Conservation (phyloP, 805 yeast genomes). For the Clavispora vitiphila region DNA sequence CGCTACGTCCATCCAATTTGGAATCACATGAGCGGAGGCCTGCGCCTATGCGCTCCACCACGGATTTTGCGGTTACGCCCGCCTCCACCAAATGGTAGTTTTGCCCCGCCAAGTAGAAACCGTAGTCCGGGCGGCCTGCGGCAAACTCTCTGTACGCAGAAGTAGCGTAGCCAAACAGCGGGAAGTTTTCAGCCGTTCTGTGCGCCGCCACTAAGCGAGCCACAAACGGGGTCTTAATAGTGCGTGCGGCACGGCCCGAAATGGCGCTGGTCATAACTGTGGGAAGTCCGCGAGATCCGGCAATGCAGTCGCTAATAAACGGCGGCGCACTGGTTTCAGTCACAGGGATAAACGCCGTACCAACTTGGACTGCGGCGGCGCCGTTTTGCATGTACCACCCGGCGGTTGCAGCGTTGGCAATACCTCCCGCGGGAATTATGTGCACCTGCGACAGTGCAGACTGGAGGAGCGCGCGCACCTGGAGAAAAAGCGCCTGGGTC, state of each 20-base stretch:
- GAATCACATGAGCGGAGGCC: too few species aligned
- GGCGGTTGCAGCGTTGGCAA: conserved; percentile 29
- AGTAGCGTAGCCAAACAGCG: conserved; percentile 33
- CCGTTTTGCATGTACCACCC: conserved; percentile 33
- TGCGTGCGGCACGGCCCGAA: conserved; percentile 37
- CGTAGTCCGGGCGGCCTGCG: conserved; percentile 13
- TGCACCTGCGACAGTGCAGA: neutral
- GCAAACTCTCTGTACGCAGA: conserved; percentile 25
- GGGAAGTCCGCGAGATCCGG: conserved; percentile 5
- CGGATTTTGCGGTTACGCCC: conserved; percentile 16
- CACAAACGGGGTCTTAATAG: conserved; percentile 33
- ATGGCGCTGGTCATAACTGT: conserved; percentile 31
- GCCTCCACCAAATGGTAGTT: conserved; percentile 23
- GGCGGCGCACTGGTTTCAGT: conserved; percentile 23
- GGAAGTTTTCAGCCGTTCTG: conserved; percentile 15
- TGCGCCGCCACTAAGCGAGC: conserved; percentile 12
- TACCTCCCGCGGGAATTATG: conserved; percentile 53
- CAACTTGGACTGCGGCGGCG: conserved; percentile 52
- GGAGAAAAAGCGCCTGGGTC: conserved; percentile 27
- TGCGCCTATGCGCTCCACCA: conserved; percentile 22
- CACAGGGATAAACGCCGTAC: conserved; percentile 45
- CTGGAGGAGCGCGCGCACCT: conserved; percentile 19
- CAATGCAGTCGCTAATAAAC: conserved; percentile 13
- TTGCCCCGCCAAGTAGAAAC: conserved; percentile 34
- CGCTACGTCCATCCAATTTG: too few species aligned